phyloP scores from a whole-genome alignment of 2,329 filamentous ascomycete species.

The Fonsecaea pedrosoi region DNA sequence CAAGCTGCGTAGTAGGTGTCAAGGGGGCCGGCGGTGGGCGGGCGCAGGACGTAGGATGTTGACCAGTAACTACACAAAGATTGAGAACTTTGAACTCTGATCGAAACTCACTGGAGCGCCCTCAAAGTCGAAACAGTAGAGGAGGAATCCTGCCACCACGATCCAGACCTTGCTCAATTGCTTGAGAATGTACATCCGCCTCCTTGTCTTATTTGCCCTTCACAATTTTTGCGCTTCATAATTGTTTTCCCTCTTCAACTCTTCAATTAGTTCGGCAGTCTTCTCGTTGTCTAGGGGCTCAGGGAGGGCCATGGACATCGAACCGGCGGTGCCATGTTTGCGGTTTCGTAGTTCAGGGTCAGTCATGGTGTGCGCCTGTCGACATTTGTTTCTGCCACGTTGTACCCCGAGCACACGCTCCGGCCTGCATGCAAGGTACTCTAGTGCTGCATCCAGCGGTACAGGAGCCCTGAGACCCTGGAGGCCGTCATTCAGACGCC shows the following conservation, averaged over 20 bases:
- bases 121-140: constrained; percentile 38
- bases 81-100: constrained; percentile 35
- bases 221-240: constrained; percentile 90
- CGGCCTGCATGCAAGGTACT: constrained; percentile 15
- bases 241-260: constrained; percentile 87
- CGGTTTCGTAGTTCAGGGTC: constrained; percentile 37
- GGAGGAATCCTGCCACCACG: constrained; percentile 26
- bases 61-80: no score
- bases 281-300: constrained; percentile 77
- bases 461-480: no score
- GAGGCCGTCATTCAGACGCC: constrained; percentile 43
- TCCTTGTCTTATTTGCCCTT: constrained; percentile 78
- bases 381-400: constrained; percentile 27
- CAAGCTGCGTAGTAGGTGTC: constrained; percentile 88
- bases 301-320: constrained; percentile 79
- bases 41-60: no score
- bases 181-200: constrained; percentile 74
- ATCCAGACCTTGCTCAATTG: constrained; percentile 72
- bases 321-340: constrained; percentile 78
- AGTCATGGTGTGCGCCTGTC: constrained; percentile 22
- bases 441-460: no score
- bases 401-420: constrained; percentile 34
- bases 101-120: constrained; percentile 27
- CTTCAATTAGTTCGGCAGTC: constrained; percentile 79
- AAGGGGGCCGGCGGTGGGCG: constrained; percentile 69